Percentiles rank a stretch among this genome's conserved stretches.
Conservation (phyloP, 345 rosid genomes). For the Populus nigra region DNA sequence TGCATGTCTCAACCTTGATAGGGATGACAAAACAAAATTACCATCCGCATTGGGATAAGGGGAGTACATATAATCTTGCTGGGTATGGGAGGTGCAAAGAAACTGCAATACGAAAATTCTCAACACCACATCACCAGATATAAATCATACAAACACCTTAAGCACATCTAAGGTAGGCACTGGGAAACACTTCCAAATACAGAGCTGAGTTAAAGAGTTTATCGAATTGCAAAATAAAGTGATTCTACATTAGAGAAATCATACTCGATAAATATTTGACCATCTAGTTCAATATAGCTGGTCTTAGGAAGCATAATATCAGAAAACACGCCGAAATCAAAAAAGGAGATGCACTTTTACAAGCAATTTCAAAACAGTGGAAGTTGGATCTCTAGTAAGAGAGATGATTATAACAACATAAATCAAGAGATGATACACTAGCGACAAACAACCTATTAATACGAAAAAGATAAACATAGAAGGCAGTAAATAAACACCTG, state of each 20-base stretch:
- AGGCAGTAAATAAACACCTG: rapidly evolving
- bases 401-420: too few species aligned
- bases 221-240: constrained; percentile 24
- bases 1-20: constrained; percentile 36
- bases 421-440: neutral
- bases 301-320: constrained; percentile 27
- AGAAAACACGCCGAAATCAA: neutral
- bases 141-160: neutral
- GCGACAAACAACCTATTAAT: neutral
- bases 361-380: too few species aligned
- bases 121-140: constrained; percentile 42
- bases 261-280: constrained; percentile 27
- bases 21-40: constrained; percentile 30
- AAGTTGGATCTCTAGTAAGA: too few species aligned
- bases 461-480: neutral
- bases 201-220: neutral
- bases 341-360: neutral
- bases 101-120: constrained; percentile 14
- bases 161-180: too few species aligned
- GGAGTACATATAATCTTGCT: constrained; percentile 26
- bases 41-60: constrained; percentile 34
- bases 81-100: constrained; percentile 38
- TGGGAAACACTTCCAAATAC: neutral
- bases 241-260: constrained; percentile 7
- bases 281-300: constrained; percentile 17